Conservation (phyloP, 2,329 filamentous ascomycete species). For the Macrophomina pseudophaseolina region DNA sequence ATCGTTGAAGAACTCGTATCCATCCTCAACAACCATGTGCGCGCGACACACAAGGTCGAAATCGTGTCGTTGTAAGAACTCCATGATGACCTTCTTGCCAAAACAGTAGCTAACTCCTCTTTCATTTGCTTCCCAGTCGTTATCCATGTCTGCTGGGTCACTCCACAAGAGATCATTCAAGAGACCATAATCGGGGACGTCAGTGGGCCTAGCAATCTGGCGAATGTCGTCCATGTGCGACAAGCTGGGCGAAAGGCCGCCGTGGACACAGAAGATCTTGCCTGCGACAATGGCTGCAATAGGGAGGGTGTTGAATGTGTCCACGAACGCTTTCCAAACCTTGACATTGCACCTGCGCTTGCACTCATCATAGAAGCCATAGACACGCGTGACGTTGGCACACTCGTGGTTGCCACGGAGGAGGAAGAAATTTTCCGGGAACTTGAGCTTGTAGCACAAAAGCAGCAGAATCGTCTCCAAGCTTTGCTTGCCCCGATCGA, state of each 20-base stretch:
- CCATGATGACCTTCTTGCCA: slow-evolving; percentile 96
- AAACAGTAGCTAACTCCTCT: slow-evolving; percentile 98
- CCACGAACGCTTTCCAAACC: slow-evolving; percentile 97
- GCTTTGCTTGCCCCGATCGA: slow-evolving; percentile 94
- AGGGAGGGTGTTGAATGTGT: slow-evolving; percentile 93
- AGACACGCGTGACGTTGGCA: slow-evolving; percentile 92
- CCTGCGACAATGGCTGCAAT: slow-evolving; percentile 96
- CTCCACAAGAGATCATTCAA: slow-evolving; percentile 97
- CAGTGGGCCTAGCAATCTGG: slow-evolving; percentile 91
- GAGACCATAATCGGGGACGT: slow-evolving; percentile 95
- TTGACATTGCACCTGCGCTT: slow-evolving; percentile 96
- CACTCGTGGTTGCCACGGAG: slow-evolving; percentile 95
- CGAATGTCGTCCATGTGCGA: slow-evolving; percentile 98
- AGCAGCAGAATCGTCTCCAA: slow-evolving; percentile 92
- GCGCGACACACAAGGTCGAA: slow-evolving; percentile 97
- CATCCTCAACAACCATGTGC: slow-evolving; percentile 99
- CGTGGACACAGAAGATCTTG: slow-evolving; percentile 98
- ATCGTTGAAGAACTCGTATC: slow-evolving; percentile 98
- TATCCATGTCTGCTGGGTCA: slow-evolving; percentile 96
- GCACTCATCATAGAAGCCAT: slow-evolving; percentile 98
- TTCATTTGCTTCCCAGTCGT: slow-evolving; percentile 97
- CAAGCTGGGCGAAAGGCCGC: slow-evolving; percentile 87
- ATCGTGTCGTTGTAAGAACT: slow-evolving; percentile 92
- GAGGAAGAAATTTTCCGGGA: slow-evolving; percentile 96
- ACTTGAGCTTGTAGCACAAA: slow-evolving; percentile 96